Conservation (phyloP, 768 basidiomycete species). For the Boletus coccyginus region DNA sequence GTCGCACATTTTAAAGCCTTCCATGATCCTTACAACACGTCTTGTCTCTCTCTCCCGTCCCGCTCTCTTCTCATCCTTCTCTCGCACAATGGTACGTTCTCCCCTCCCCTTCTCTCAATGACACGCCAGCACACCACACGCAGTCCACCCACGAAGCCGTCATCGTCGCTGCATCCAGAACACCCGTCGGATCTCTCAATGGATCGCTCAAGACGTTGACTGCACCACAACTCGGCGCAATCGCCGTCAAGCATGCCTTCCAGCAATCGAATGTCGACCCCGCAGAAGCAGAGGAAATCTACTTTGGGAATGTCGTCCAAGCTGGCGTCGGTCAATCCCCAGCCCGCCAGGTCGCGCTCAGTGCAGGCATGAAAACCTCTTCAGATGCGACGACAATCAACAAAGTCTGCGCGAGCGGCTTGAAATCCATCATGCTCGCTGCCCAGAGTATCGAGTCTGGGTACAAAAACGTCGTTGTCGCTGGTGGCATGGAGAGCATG, state of each 20-base stretch:
- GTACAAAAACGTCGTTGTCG: slow-evolving; percentile 81
- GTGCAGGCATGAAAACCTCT: slow-evolving; percentile 73
- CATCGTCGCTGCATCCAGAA: slow-evolving; percentile 92
- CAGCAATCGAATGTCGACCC: slow-evolving; percentile 78
- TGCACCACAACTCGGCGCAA: slow-evolving; percentile 85
- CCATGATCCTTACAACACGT: slow-evolving; percentile 44
- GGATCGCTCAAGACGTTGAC: slow-evolving; percentile 85
- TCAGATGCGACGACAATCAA: slow-evolving; percentile 99
- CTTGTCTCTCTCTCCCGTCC: slow-evolving; percentile 38
- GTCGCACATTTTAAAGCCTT: slow-evolving; percentile 16
- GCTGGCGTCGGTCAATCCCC: slow-evolving; percentile 97
- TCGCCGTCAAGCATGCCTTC: slow-evolving; percentile 90
- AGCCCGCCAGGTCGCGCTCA: slow-evolving; percentile 95
- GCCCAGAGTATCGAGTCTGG: slow-evolving; percentile 88
- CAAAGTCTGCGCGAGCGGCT: slow-evolving; percentile 98
- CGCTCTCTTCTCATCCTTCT: slow-evolving; percentile 33
- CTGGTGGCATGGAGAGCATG: slow-evolving; percentile 99
- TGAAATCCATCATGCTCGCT: slow-evolving; percentile 95
- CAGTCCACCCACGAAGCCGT: slow-evolving; percentile 72
- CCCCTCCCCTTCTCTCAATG: background rate
- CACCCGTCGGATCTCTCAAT: slow-evolving; percentile 91
- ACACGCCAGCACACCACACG: background rate
- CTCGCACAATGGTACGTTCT: slow-evolving; percentile 51
- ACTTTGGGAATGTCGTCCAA: slow-evolving; percentile 97
- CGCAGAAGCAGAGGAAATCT: slow-evolving; percentile 87